Evolutionary conservation across 2,329 filamentous ascomycete genomes (phyloP).

Genomic region (Arthrobotrys iridis): DNA sequence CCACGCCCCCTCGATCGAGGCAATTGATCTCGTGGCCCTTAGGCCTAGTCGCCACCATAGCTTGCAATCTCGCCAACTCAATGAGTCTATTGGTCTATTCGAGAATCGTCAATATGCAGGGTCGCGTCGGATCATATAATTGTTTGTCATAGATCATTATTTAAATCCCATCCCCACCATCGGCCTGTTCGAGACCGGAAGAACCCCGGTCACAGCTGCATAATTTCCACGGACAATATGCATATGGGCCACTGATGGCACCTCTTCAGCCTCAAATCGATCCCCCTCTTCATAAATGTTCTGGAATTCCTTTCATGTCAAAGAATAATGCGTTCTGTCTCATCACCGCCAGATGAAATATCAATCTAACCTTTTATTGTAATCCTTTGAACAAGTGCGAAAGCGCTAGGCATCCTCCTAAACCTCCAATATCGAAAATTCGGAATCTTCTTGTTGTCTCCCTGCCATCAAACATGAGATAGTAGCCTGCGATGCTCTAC

Average conservation of each 20-base stretch:
- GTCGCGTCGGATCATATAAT: not conserved
- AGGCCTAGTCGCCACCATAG: not conserved
- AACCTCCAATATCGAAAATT: not conserved
- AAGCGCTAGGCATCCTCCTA: not conserved
- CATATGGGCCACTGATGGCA: not conserved
- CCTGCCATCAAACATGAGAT: no score
- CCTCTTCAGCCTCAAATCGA: not conserved
- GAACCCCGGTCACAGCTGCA: conserved; percentile 3
- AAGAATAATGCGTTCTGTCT: not conserved
- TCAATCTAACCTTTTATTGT: not conserved
- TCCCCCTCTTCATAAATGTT: not conserved
- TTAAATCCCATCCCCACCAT: not conserved
- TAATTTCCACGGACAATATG: not conserved
- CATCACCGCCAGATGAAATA: not conserved
- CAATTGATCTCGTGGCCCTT: conserved; percentile 18
- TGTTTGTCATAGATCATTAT: conserved; percentile 12
- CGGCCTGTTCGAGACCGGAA: not conserved
- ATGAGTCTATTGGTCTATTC: not conserved
- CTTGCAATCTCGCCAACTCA: conserved; percentile 12
- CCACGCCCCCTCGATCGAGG: not conserved
- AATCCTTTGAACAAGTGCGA: not conserved
- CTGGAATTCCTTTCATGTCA: not conserved
- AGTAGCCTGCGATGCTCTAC: no score
- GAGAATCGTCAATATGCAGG: not conserved
- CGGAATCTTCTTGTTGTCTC: not conserved